A percentile compares a stretch with the other conserved stretches of the same genome.
Evolutionary conservation across 495 filamentous ascomycete species (phyloP).

Genomic region (Trichoderma parareesei): DNA sequence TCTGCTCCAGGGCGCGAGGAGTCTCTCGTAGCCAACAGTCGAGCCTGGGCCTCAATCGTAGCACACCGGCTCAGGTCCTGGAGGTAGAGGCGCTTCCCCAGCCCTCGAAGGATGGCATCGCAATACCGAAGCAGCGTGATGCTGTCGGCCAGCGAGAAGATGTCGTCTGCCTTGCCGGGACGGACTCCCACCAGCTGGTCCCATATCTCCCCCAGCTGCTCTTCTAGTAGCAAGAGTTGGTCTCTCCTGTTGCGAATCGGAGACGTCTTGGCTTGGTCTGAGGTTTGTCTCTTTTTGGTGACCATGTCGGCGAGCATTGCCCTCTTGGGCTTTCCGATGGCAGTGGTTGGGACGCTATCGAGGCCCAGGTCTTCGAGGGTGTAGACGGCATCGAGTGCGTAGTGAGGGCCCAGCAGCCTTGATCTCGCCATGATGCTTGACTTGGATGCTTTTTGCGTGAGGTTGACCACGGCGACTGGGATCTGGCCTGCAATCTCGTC

Average conservation of each 20-base stretch:
- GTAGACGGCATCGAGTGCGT: slow-evolving; percentile 28
- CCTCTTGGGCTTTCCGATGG: slow-evolving; percentile 29
- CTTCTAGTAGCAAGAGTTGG: not conserved
- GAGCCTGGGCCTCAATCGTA: slow-evolving; percentile 15
- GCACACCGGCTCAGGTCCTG: slow-evolving; percentile 14
- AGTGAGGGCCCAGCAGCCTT: slow-evolving; percentile 25
- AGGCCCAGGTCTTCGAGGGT: slow-evolving; percentile 25
- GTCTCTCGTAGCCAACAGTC: slow-evolving; percentile 12
- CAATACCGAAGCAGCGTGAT: slow-evolving; percentile 20
- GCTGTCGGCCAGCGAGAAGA: slow-evolving; percentile 17
- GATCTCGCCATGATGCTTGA: slow-evolving; percentile 19
- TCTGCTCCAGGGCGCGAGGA: not conserved
- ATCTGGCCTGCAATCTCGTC: slow-evolving; percentile 34
- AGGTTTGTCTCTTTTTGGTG: not conserved
- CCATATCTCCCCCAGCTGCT: slow-evolving; percentile 13
- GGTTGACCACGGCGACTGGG: slow-evolving; percentile 30
- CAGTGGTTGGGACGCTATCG: slow-evolving; percentile 27
- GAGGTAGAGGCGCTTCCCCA: slow-evolving; percentile 14
- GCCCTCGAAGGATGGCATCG: slow-evolving; percentile 14
- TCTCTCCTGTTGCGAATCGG: slow-evolving; percentile 10
- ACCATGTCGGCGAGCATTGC: slow-evolving; percentile 12
- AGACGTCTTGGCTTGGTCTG: not conserved
- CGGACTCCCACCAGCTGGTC: slow-evolving; percentile 15
- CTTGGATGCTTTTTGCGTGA: slow-evolving; percentile 13
- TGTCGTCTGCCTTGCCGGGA: slow-evolving; percentile 11